Conservation (phyloP, 2,329 filamentous ascomycete genomes). For the Sphaerulina populicola region DNA sequence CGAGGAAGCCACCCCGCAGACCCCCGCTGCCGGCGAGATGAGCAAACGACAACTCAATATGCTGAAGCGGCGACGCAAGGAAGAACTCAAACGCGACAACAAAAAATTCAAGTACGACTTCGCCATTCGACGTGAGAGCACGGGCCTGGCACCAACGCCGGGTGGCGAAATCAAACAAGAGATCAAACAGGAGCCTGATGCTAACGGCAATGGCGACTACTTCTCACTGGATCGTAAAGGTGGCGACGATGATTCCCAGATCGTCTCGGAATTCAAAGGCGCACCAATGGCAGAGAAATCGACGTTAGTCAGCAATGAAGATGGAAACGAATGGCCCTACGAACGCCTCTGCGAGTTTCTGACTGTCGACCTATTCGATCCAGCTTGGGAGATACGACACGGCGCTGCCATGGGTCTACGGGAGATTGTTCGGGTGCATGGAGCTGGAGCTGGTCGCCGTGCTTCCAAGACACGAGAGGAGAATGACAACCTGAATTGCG, state of each 20-base stretch:
- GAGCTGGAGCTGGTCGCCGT: conserved; percentile 71
- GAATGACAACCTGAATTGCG: conserved; percentile 71
- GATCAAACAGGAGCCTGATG: conserved; percentile 43
- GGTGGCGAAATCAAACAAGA: conserved; percentile 53
- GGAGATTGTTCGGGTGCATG: conserved; percentile 87
- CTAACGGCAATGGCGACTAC: conserved; percentile 60
- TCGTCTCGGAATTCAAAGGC: conserved; percentile 94
- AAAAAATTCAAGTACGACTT: conserved; percentile 75
- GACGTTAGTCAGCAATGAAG: conserved; percentile 68
- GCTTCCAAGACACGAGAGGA: conserved; percentile 61
- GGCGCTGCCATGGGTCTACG: conserved; percentile 91
- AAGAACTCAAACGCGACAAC: conserved; percentile 77
- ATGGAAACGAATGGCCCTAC: conserved; percentile 85
- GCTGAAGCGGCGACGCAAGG: conserved; percentile 86
- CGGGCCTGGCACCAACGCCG: conserved; percentile 50
- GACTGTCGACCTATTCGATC: conserved; percentile 85
- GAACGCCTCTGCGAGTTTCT: conserved; percentile 90
- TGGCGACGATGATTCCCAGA: conserved; percentile 81
- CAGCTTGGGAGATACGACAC: conserved; percentile 90
- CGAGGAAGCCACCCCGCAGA: conserved; percentile 26
- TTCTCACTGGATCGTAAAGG: conserved; percentile 76
- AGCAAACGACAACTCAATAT: conserved; percentile 93
- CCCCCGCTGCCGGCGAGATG: conserved; percentile 44
- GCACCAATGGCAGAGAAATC: conserved; percentile 72
- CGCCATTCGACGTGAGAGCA: conserved; percentile 54